Base-by-base conservation (phyloP, 331 rosid species). In the Pyracantha coccinea region DNA sequence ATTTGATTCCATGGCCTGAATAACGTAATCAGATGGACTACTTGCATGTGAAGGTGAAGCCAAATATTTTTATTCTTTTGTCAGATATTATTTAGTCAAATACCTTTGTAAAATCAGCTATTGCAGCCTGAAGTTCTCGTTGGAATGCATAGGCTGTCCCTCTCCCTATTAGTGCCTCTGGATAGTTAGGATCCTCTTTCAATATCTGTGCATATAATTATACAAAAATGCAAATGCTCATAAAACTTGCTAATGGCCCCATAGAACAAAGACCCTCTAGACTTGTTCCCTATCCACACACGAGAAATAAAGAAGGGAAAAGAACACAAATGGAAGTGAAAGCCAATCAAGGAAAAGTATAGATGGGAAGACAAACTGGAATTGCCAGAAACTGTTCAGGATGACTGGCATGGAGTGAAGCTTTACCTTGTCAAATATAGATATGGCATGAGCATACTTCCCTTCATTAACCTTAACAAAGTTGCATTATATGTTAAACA, bases 151-250 rank as follows among this genome's bases (percentile, higher is more conserved):
- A 78, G 19, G 99, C 96, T 27, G 99, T 94, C 62, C 99, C 99
- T 78, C 99, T 88, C 61, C 99, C 99, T 66, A 94, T 94, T 63
- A 94, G 83, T 38, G 99, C 97, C 86, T 94, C 99, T n/a, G 98
- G 97, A 82, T 94, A 92, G 50, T 73, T 82, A 79, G 97, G 89
- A 72, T 94, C 96, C 83, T 90, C 96, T 80, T 83, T 91, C 80
- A 94, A 83, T 83, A 94, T 89, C 98, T 94, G 89, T 28, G 80
- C 29, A 80, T 57, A 77, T 28, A 53, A 79, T 69, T 67, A 67
- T 47, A 73, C 81, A 71, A 31, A 45, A 63, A 61, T 52, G 20
- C 67, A 33, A 82, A 59, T 68, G 38, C 77, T 79, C 57, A 54
- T 44, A 77, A 29, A 55, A 29, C 27, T 38, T 72, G 47, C 23